Conservation (phyloP, 805 yeast species). For the Nakazawaea peltata region DNA sequence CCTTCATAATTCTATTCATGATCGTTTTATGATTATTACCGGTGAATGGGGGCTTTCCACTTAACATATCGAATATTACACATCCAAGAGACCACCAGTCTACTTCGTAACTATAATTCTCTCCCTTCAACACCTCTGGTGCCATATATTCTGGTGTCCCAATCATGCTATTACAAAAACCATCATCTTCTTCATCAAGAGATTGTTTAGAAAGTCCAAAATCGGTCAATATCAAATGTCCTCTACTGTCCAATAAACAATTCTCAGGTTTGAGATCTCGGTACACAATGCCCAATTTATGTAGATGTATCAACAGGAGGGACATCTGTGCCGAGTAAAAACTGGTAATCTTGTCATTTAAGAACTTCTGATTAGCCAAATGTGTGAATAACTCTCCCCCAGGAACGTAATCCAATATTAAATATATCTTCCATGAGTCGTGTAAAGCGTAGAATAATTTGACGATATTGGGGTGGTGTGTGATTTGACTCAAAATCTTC, state of each 20-base stretch:
- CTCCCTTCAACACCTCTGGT: constrained; percentile 77
- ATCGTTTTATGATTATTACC: constrained; percentile 74
- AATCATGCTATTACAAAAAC: constrained; percentile 47
- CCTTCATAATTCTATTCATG: constrained; percentile 63
- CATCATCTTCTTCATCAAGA: constrained; percentile 22
- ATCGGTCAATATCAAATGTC: constrained; percentile 78
- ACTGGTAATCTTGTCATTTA: constrained; percentile 59
- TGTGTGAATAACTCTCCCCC: constrained; percentile 83
- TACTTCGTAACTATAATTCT: constrained; percentile 68
- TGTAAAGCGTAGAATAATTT: constrained; percentile 78
- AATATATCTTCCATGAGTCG: constrained; percentile 66
- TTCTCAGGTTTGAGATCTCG: constrained; percentile 89
- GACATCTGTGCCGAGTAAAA: constrained; percentile 79
- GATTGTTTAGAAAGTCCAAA: constrained; percentile 66
- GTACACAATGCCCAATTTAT: constrained; percentile 65
- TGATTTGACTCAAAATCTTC: constrained; percentile 57
- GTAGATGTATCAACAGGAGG: constrained; percentile 69
- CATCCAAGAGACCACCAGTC: constrained; percentile 95
- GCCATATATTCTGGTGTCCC: constrained; percentile 88
- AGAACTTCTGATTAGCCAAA: constrained; percentile 36
- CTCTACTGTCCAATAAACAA: constrained; percentile 67
- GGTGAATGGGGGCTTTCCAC: constrained; percentile 85
- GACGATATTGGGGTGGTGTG: constrained; percentile 76
- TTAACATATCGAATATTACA: constrained; percentile 67
- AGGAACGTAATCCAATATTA: constrained; percentile 72